Conservation (phyloP, 352 stramenopile genomes). For the Globisporangium emineosum region DNA sequence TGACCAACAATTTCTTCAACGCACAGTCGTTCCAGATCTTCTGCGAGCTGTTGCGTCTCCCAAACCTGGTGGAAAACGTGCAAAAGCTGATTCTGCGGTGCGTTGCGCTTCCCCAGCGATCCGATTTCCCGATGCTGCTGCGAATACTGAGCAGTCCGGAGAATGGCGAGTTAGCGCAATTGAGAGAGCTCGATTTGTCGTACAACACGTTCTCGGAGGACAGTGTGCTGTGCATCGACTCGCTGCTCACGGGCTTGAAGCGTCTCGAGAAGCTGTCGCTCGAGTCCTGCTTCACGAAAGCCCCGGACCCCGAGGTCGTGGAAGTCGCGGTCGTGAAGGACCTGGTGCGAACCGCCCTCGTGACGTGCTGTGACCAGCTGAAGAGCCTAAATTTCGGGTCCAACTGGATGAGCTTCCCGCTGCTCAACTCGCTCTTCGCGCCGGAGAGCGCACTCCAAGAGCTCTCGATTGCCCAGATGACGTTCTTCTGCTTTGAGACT, state of each 20-base stretch:
- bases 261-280: conserved; percentile 43
- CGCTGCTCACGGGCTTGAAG: conserved; percentile 35
- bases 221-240: conserved; percentile 29
- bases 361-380: conserved; percentile 35
- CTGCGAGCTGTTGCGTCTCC: conserved; percentile 38
- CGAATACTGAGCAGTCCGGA: conserved; percentile 31
- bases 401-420: conserved; percentile 47
- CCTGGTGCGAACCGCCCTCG: conserved; percentile 33
- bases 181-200: conserved; percentile 60
- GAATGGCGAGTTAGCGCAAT: conserved; percentile 19
- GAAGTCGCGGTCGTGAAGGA: conserved; percentile 38
- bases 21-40: conserved; percentile 43
- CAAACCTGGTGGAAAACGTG: conserved; percentile 29
- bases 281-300: conserved; percentile 57
- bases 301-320: conserved; percentile 32
- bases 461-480: conserved; percentile 33
- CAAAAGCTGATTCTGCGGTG: conserved; percentile 41
- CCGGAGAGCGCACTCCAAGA: conserved; percentile 43
- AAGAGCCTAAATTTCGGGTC: conserved; percentile 49
- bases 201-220: conserved; percentile 63
- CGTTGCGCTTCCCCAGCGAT: conserved; percentile 42
- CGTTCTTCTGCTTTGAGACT: conserved; percentile 23
- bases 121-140: conserved; percentile 44
- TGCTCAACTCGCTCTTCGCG: conserved; percentile 58
- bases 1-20: conserved; percentile 70